These are phyloP conservation scores for Phytophthora uliginosa DNA, from an alignment of 352 stramenopile genomes.

Conservation along the genomic window DNA sequence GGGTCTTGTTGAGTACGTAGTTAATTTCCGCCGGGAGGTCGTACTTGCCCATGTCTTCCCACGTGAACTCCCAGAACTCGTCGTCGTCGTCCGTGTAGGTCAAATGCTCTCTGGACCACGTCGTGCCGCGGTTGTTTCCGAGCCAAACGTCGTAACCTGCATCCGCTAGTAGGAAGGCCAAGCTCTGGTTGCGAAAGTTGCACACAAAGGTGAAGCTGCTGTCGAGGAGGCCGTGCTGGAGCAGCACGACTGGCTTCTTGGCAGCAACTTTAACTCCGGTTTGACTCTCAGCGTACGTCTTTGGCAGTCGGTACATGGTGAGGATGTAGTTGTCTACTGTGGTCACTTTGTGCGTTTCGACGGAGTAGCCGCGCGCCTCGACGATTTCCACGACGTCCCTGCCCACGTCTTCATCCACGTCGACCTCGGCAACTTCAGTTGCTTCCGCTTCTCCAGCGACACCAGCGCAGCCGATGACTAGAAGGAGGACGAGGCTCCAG, in stretches of 20 bases:
- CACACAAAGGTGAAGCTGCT: slow-evolving; percentile 60
- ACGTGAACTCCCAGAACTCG: slow-evolving; percentile 65
- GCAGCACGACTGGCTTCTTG: slow-evolving; percentile 56
- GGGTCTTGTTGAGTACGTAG: slow-evolving; percentile 46
- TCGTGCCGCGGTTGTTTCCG: slow-evolving; percentile 66
- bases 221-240: slow-evolving; percentile 64
- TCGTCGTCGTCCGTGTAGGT: slow-evolving; percentile 46
- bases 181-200: slow-evolving; percentile 64
- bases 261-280: background rate
- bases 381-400: slow-evolving; percentile 41
- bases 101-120: slow-evolving; percentile 59
- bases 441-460: slow-evolving; percentile 17
- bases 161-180: slow-evolving; percentile 60
- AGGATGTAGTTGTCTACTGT: slow-evolving; percentile 64
- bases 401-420: slow-evolving; percentile 38
- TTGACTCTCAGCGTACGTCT: slow-evolving; percentile 53
- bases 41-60: slow-evolving; percentile 64
- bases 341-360: slow-evolving; percentile 56
- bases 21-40: slow-evolving; percentile 62
- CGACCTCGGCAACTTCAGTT: slow-evolving; percentile 23
- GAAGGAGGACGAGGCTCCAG: slow-evolving; percentile 11
- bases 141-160: slow-evolving; percentile 70
- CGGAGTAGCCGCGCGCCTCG: slow-evolving; percentile 45
- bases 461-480: background rate
- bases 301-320: slow-evolving; percentile 63